Evolutionary conservation across 768 basidiomycete genomes (phyloP).

Genomic region (Leccinum disarticulatum): DNA sequence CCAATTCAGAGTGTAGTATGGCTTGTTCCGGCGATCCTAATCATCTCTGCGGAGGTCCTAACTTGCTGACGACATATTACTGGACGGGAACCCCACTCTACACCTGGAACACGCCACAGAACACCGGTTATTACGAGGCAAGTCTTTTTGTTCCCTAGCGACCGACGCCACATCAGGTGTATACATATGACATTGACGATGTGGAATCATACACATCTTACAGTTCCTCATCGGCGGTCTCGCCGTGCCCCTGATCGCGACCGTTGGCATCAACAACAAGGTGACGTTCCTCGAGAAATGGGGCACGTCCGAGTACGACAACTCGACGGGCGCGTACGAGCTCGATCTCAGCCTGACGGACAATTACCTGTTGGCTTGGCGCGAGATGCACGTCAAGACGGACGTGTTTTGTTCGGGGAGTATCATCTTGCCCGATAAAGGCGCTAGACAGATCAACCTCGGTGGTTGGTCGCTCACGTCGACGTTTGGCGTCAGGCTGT

Average conservation of each 20-base stretch:
- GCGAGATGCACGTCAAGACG: conserved; percentile 71
- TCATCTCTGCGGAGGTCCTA: conserved; percentile 64
- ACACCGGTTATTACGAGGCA: conserved; percentile 72
- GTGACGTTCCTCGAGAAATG: conserved; percentile 76
- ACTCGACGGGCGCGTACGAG: conserved; percentile 79
- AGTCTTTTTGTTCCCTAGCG: conserved; percentile 14
- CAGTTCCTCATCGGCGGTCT: conserved; percentile 56
- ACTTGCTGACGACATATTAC: conserved; percentile 53
- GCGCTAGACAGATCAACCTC: conserved; percentile 37
- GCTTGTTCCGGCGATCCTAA: conserved; percentile 71
- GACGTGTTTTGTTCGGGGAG: conserved; percentile 81
- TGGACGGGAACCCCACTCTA: conserved; percentile 51
- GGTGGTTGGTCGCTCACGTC: conserved; percentile 66
- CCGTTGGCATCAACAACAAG: conserved; percentile 79
- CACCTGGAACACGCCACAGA: conserved; percentile 63
- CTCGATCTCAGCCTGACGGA: conserved; percentile 60
- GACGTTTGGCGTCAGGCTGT: conserved; percentile 71
- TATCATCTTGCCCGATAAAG: conserved; percentile 74
- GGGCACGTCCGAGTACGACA: conserved; percentile 52
- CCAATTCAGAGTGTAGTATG: conserved; percentile 41
- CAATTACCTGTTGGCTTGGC: conserved; percentile 55
- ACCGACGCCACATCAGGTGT: conserved; percentile 21
- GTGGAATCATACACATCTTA: no score
- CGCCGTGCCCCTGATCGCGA: conserved; percentile 71
- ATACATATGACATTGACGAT: not conserved